phyloP scores from a whole-genome alignment of 2,329 filamentous ascomycete species.

The Ustulina deusta region DNA sequence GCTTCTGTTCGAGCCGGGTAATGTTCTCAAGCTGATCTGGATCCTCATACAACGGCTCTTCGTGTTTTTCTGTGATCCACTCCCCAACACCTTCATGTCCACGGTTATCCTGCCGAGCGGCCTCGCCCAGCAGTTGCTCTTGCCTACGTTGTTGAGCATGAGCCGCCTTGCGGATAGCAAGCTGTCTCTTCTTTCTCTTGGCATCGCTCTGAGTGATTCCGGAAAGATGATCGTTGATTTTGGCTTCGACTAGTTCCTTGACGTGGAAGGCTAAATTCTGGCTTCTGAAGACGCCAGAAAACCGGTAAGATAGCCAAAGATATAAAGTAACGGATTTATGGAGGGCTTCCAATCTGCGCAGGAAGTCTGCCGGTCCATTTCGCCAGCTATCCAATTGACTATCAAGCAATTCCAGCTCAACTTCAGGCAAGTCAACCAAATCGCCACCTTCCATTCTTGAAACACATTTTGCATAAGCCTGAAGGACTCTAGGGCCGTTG shows the following conservation, averaged over 20 bases:
- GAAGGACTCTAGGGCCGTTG: constrained; percentile 63
- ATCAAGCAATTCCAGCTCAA: constrained; percentile 82
- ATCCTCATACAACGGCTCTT: constrained; percentile 52
- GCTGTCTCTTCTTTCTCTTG: constrained; percentile 50
- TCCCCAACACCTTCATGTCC: constrained; percentile 45
- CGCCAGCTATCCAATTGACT: constrained; percentile 60
- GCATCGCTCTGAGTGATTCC: constrained; percentile 64
- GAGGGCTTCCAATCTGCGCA: constrained; percentile 78
- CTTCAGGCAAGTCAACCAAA: constrained; percentile 75
- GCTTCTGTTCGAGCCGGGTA: constrained; percentile 18
- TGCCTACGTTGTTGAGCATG: constrained; percentile 36
- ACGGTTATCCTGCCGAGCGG: constrained; percentile 16
- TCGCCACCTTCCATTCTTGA: constrained; percentile 74
- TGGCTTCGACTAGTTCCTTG: constrained; percentile 80
- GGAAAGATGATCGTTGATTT: constrained; percentile 74
- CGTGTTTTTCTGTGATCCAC: constrained; percentile 53
- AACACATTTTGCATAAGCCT: constrained; percentile 76
- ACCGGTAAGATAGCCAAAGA: constrained; percentile 93
- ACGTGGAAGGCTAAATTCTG: constrained; percentile 82
- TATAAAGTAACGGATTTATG: constrained; percentile 89
- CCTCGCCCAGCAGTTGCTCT: constrained; percentile 43
- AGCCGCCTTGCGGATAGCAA: constrained; percentile 44
- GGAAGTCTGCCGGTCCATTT: constrained; percentile 63
- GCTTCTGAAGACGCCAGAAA: constrained; percentile 81
- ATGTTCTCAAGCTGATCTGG: constrained; percentile 41